These are phyloP conservation scores for Microthyrium microscopicum DNA, from an alignment of 2,329 filamentous ascomycete genomes.

Conservation along the genomic window DNA sequence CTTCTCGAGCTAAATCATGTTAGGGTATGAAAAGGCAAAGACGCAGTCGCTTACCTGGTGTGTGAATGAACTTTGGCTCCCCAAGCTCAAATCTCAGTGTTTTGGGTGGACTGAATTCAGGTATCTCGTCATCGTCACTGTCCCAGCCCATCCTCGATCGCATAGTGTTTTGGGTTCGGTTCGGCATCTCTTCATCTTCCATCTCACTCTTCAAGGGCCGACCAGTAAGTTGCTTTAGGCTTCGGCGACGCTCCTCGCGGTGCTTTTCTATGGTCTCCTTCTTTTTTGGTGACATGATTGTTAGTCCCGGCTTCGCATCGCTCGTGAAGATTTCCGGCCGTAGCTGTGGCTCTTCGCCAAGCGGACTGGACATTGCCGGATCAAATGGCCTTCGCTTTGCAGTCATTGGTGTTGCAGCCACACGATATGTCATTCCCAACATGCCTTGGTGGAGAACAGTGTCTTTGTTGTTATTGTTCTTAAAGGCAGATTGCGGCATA, in stretches of 20 bases:
- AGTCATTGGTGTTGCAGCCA: conserved; percentile 79
- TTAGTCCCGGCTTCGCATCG: conserved; percentile 61
- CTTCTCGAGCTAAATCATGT: conserved; percentile 47
- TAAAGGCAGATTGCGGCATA: conserved; percentile 22
- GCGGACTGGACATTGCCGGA: conserved; percentile 30
- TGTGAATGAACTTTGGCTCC: conserved; percentile 61
- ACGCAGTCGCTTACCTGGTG: conserved; percentile 42
- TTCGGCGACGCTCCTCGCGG: conserved; percentile 15
- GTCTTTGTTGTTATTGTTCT: conserved; percentile 37
- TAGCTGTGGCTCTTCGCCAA: conserved; percentile 55
- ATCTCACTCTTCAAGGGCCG: conserved; percentile 2
- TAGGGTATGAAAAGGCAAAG: conserved; percentile 1
- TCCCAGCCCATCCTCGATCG: conserved; percentile 38
- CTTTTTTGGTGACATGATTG: conserved; percentile 59
- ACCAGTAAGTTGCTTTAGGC: no score
- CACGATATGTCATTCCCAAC: conserved; percentile 88
- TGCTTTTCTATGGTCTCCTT: no score
- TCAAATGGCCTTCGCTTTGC: conserved; percentile 18
- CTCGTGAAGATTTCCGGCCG: conserved; percentile 76
- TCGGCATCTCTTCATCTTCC: conserved; percentile 1
- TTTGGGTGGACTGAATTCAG: conserved; percentile 62
- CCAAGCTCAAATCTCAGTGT: conserved; percentile 75
- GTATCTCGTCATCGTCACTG: conserved; percentile 39
- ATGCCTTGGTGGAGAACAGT: conserved; percentile 66
- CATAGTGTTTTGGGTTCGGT: conserved; percentile 1